These are phyloP conservation scores for Gossypium anomalum DNA, from an alignment of 345 rosid genomes.

Conservation along the genomic window DNA sequence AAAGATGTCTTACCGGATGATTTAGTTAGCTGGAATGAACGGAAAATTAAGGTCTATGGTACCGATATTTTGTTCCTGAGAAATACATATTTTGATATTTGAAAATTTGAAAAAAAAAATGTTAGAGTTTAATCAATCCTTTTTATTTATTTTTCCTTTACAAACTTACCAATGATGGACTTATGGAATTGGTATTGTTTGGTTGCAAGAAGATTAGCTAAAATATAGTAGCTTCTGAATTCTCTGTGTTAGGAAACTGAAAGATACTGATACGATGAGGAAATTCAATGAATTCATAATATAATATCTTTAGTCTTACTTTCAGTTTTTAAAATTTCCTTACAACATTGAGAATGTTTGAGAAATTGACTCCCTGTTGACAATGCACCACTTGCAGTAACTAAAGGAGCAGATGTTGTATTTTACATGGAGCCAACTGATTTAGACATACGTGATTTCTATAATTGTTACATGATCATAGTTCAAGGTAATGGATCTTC, in stretches of 20 bases:
- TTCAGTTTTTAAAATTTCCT: slow-evolving; percentile 7
- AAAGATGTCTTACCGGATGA: neutral
- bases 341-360: neutral
- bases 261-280: neutral
- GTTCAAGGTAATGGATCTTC: slow-evolving; percentile 61
- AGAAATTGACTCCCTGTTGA: slow-evolving; percentile 11
- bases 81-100: neutral
- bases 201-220: neutral
- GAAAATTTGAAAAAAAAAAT: neutral
- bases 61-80: neutral
- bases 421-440: slow-evolving; percentile 60
- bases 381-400: slow-evolving; percentile 45
- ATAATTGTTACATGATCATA: slow-evolving; percentile 52
- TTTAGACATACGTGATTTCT: slow-evolving; percentile 44
- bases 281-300: neutral
- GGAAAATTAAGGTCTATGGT: neutral
- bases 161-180: neutral
- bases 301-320: neutral
- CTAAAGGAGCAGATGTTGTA: slow-evolving; percentile 63
- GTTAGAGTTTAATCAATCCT: neutral
- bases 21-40: slow-evolving; percentile 6
- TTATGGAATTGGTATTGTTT: neutral
- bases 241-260: neutral
- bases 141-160: neutral
- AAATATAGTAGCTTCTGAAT: neutral